Evolutionary conservation across 768 basidiomycete species (phyloP).

Genomic region (Xerocomellus chrysenteron): DNA sequence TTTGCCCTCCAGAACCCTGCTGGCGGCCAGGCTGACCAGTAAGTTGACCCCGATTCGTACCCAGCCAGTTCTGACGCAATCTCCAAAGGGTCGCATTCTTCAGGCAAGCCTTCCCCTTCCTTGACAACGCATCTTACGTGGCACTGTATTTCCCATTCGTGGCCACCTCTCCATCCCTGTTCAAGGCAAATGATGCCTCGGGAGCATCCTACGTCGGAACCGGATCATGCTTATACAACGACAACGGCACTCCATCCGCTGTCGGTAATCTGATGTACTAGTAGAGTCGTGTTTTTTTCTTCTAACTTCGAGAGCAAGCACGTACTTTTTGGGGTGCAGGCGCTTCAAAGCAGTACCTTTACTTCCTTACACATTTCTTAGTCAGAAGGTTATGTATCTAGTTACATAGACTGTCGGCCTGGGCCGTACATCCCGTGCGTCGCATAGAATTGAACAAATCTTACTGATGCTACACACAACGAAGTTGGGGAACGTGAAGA

Average conservation of each 20-base stretch:
- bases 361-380: background rate
- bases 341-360: background rate
- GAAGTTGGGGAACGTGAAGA: too few species aligned
- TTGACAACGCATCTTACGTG: slow-evolving; percentile 31
- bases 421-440: background rate
- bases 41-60: slow-evolving; percentile 1
- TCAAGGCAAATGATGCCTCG: slow-evolving; percentile 16
- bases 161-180: slow-evolving; percentile 31
- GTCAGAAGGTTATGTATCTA: too few species aligned
- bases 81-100: slow-evolving; percentile 32
- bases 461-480: background rate
- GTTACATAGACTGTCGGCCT: too few species aligned
- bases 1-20: slow-evolving; percentile 34
- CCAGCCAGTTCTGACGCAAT: background rate
- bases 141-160: slow-evolving; percentile 39
- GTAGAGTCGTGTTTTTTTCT: background rate
- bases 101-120: slow-evolving; percentile 34
- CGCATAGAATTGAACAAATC: background rate
- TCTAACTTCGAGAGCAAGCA: background rate
- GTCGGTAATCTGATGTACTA: slow-evolving; percentile 26
- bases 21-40: slow-evolving; percentile 33
- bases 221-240: slow-evolving; percentile 34
- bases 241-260: slow-evolving; percentile 26
- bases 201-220: slow-evolving; percentile 24
- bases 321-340: background rate